phyloP scores from a whole-genome alignment of 768 basidiomycete species.

The Trametes gibbosa region DNA sequence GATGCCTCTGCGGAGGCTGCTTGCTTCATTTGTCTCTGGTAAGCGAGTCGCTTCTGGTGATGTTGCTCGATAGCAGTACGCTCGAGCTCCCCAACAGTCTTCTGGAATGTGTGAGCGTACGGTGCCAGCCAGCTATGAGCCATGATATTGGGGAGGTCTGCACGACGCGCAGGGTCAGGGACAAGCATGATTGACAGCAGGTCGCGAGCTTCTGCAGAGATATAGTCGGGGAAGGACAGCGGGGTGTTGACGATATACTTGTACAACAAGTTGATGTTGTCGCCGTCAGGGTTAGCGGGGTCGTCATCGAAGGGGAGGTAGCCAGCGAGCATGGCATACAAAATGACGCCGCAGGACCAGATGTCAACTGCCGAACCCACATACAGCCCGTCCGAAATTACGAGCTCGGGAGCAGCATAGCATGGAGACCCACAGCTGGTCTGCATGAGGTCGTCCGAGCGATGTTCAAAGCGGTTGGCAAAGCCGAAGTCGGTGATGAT shows the following conservation, averaged over 20 bases:
- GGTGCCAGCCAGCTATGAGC: constrained; percentile 80
- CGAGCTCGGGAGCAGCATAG: constrained; percentile 97
- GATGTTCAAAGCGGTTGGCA: constrained; percentile 95
- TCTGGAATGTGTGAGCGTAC: constrained; percentile 62
- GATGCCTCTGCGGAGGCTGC: constrained; percentile 28
- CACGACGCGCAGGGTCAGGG: constrained; percentile 80
- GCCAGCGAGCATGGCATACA: constrained; percentile 95
- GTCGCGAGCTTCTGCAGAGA: constrained; percentile 79
- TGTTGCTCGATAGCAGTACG: constrained; percentile 79
- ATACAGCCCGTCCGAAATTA: constrained; percentile 95
- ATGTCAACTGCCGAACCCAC: constrained; percentile 98
- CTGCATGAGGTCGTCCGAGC: constrained; percentile 94
- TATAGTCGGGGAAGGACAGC: constrained; percentile 95
- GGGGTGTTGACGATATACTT: constrained; percentile 98
- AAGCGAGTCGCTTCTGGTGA: constrained; percentile 75
- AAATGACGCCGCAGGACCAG: constrained; percentile 94
- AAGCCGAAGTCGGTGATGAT: constrained; percentile 99
- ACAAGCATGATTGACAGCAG: constrained; percentile 92
- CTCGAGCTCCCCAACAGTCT: constrained; percentile 77
- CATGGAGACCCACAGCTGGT: constrained; percentile 97
- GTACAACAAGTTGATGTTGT: constrained; percentile 98
- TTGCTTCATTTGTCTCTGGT: constrained; percentile 75
- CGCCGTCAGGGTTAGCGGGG: constrained; percentile 96
- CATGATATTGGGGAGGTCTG: constrained; percentile 78
- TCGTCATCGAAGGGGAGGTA: constrained; percentile 99